Conservation (phyloP, 108 stramenopile genomes). For the Cyclostephanos invisitatus region DNA sequence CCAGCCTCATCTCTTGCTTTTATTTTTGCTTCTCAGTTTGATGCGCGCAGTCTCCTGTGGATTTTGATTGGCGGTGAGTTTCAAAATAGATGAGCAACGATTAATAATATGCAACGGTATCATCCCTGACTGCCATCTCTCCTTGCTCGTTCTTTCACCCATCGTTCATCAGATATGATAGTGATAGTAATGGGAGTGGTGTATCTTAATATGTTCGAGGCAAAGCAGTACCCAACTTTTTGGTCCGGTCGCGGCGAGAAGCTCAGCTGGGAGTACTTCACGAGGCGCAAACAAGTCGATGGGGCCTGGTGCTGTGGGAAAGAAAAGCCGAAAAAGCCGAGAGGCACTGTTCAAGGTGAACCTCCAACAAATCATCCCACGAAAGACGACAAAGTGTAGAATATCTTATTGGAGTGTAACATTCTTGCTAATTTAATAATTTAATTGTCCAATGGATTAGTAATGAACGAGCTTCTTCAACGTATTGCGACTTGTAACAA, state of each 20-base stretch:
- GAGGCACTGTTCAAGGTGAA: neutral
- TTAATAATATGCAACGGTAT: neutral
- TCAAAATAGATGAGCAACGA: neutral
- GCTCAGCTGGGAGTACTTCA: neutral
- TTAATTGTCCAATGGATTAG: too few relatives aligned
- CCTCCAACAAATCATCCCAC: neutral
- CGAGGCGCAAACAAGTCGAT: neutral
- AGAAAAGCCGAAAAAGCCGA: neutral
- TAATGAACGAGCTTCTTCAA: too few relatives aligned
- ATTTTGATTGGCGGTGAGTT: conserved; percentile 1
- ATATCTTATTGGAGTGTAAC: neutral
- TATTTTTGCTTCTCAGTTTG: neutral
- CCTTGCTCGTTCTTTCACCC: neutral
- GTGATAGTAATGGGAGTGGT: neutral
- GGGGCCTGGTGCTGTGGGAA: neutral
- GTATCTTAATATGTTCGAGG: neutral
- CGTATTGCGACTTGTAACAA: too few relatives aligned
- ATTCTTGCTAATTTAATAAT: too few relatives aligned
- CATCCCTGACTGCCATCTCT: neutral
- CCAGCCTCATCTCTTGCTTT: conserved; percentile 11
- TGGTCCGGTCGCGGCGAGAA: neutral
- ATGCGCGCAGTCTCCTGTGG: neutral
- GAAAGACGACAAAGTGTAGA: neutral
- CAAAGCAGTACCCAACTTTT: neutral
- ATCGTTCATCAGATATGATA: neutral